These are phyloP conservation scores for Apiospora sp. DNA, from an alignment of 2,329 filamentous ascomycete species.

Conservation along the genomic window DNA sequence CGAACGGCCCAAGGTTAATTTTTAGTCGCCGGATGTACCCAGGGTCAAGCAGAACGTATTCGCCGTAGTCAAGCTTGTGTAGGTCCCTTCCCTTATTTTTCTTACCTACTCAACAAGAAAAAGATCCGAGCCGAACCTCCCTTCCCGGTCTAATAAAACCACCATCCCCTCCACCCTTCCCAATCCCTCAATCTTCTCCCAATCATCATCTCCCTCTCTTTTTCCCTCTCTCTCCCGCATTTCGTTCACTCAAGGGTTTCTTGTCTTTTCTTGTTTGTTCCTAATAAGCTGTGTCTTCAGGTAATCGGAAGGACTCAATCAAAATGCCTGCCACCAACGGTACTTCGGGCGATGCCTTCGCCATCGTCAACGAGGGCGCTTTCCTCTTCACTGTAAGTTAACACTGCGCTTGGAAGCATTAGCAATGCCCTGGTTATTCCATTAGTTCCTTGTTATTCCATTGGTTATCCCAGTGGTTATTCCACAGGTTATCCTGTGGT, in stretches of 20 bases:
- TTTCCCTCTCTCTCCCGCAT: constrained; percentile 25
- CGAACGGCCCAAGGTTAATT: not conserved
- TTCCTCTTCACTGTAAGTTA: constrained; percentile 81
- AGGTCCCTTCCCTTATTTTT: too few species aligned
- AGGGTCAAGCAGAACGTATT: too few species aligned
- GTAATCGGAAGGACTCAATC: constrained; percentile 35
- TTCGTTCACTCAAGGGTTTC: not conserved
- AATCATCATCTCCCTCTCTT: constrained; percentile 28
- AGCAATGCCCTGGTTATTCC: too few species aligned
- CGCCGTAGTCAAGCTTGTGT: too few species aligned
- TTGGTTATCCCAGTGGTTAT: not conserved
- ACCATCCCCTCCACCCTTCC: constrained; percentile 11
- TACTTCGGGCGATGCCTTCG: constrained; percentile 53
- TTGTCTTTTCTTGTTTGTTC: not conserved
- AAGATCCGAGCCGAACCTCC: constrained; percentile 28
- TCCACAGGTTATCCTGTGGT: not conserved
- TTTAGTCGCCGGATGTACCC: constrained; percentile 3
- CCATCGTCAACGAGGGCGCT: constrained; percentile 67
- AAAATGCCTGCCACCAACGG: constrained; percentile 68
- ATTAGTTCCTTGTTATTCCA: not conserved
- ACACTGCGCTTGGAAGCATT: not conserved
- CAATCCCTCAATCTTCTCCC: constrained; percentile 30
- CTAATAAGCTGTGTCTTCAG: not conserved
- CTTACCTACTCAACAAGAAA: constrained; percentile 25
- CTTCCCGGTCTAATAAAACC: not conserved